A percentile compares a stretch with the other conserved stretches of the same genome.
These are phyloP conservation scores for Backusella parvicylindrica DNA, from an alignment of 192 early-diverging fungal genomes.

Conservation along the genomic window DNA sequence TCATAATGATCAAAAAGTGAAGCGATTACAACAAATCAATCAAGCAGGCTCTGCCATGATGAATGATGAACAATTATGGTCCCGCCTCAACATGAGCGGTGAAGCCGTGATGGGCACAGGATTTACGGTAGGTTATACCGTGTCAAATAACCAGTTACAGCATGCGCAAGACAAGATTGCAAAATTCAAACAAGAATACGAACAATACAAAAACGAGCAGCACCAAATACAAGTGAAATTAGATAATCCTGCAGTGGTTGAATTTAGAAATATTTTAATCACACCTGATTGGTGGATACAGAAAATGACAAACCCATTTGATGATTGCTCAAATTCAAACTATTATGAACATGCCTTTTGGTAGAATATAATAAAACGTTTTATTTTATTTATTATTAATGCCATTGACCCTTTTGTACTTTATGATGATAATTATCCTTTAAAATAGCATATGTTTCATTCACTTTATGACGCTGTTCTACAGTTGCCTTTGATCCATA, in stretches of 20 bases:
- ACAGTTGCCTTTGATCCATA: conserved; percentile 18
- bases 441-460: not conserved
- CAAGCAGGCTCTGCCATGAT: conserved; percentile 4
- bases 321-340: not conserved
- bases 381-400: not conserved
- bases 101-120: not conserved
- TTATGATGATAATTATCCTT: not conserved
- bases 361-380: not conserved
- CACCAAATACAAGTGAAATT: not conserved
- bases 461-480: not conserved
- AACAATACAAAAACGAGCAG: not conserved
- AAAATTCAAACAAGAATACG: not conserved
- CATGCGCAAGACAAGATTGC: not conserved
- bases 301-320: not conserved
- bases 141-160: not conserved
- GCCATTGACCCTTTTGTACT: not conserved
- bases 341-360: not conserved
- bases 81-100: not conserved
- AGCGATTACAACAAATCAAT: conserved; percentile 1
- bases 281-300: conserved; percentile 12
- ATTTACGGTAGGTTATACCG: not conserved
- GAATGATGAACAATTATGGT: not conserved
- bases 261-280: not conserved
- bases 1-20: not conserved
- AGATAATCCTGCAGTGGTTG: not conserved